phyloP scores from a whole-genome alignment of 2,329 filamentous ascomycete genomes.

The Sporothrix variecibatus region DNA sequence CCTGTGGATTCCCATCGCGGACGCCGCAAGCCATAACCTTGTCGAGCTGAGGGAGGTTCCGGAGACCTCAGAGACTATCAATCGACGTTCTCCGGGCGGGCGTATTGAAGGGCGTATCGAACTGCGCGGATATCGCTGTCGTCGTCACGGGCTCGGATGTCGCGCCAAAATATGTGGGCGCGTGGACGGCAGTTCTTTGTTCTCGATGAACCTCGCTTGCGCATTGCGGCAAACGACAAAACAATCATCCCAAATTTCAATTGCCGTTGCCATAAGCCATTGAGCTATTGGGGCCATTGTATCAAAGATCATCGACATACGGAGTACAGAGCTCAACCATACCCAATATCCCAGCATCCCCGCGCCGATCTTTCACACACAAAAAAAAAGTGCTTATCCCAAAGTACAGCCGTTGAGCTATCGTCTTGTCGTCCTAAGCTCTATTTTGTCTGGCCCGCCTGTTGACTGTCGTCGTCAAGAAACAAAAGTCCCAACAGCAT shows the following conservation, averaged over 20 bases:
- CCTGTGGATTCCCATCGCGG: not conserved
- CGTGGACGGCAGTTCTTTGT: not conserved
- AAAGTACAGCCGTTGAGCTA: not conserved
- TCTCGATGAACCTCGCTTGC: not conserved
- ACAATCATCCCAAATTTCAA: too few species aligned
- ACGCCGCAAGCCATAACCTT: constrained; percentile 1
- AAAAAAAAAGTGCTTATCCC: not conserved
- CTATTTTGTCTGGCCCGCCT: not conserved
- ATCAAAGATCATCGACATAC: not conserved
- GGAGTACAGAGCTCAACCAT: too few species aligned
- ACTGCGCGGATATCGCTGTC: not conserved
- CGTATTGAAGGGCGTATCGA: not conserved
- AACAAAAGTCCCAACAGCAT: not conserved
- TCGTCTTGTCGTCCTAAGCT: not conserved
- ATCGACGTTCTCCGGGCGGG: too few species aligned
- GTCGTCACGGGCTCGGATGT: too few species aligned
- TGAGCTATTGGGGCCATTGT: too few species aligned
- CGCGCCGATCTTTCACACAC: not conserved
- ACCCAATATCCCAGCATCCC: not conserved
- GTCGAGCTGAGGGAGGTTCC: not conserved
- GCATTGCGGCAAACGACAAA: too few species aligned
- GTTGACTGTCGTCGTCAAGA: not conserved
- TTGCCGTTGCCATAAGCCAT: too few species aligned
- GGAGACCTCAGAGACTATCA: not conserved
- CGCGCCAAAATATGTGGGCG: not conserved